Conservation (phyloP, 176 grass and related monocot genomes). For the Urochloa ruziziensis region DNA sequence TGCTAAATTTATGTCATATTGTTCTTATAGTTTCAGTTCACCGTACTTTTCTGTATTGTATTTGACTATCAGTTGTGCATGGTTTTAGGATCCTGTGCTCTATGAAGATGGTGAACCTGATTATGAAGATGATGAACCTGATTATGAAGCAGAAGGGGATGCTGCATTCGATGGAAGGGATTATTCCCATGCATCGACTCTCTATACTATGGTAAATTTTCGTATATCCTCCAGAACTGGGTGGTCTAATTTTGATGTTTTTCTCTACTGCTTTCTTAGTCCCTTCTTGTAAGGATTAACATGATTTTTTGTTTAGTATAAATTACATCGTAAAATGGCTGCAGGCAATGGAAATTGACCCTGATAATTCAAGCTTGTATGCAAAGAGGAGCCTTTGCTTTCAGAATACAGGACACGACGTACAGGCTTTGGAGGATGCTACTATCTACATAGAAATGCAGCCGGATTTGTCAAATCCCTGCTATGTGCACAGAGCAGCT, state of each 20-base stretch:
- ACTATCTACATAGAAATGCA: constrained; percentile 16
- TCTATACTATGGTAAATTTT: constrained; percentile 12
- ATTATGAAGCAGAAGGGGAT: constrained; percentile 18
- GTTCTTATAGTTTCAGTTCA: not conserved
- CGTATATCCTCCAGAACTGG: not conserved
- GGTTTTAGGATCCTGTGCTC: not conserved
- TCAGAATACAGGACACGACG: not conserved
- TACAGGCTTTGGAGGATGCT: constrained; percentile 2
- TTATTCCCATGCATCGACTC: constrained; percentile 8
- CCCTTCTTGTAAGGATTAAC: not conserved
- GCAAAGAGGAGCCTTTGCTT: constrained; percentile 39
- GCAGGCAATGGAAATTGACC: constrained; percentile 23
- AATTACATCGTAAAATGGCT: not conserved
- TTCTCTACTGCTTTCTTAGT: not conserved
- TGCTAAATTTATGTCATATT: not conserved
- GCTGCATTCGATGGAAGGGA: not conserved
- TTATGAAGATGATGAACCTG: not conserved
- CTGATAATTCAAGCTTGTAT: constrained; percentile 22
- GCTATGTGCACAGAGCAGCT: not conserved
- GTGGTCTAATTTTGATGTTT: not conserved
- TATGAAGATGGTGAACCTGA: not conserved
- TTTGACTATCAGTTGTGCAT: not conserved
- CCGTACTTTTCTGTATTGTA: not conserved
- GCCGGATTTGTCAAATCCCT: not conserved
- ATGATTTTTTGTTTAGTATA: not conserved